Percentiles rank a stretch among this genome's conserved stretches.
Conservation (phyloP, 306 rosid species). For the Abrus pulchellus region DNA sequence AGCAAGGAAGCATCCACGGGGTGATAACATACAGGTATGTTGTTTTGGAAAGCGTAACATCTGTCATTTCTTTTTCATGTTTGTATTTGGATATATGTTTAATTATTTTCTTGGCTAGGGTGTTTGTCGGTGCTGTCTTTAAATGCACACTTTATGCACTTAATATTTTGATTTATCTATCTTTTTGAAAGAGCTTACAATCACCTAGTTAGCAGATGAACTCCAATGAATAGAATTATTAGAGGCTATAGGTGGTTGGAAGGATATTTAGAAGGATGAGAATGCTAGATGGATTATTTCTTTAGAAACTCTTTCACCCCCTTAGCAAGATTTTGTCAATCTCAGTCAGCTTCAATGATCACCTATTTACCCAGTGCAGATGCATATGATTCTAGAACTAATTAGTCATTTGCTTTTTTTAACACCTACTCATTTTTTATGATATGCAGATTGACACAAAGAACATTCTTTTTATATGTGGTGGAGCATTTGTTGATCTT, state of each 20-base stretch:
- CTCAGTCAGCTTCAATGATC: slow-evolving; percentile 17
- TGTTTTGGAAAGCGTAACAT: slow-evolving; percentile 7
- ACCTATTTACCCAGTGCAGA: slow-evolving; percentile 4
- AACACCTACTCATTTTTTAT: neutral
- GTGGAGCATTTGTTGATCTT: slow-evolving; percentile 92
- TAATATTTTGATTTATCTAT: neutral
- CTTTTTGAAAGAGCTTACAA: slow-evolving; percentile 9
- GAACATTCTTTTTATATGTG: slow-evolving; percentile 89
- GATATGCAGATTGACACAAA: slow-evolving; percentile 85
- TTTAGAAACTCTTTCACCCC: neutral
- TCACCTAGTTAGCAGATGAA: neutral
- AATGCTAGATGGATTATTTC: slow-evolving; percentile 13
- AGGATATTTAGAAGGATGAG: slow-evolving; percentile 28
- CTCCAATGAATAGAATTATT: neutral
- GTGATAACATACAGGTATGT: slow-evolving; percentile 87
- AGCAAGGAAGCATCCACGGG: slow-evolving; percentile 89
- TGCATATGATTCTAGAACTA: slow-evolving; percentile 35
- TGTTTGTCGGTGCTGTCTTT: neutral
- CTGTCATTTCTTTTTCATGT: slow-evolving; percentile 7
- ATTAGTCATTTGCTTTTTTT: slow-evolving; percentile 7
- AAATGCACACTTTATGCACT: slow-evolving; percentile 12
- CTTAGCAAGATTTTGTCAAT: slow-evolving; percentile 20
- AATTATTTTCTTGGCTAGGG: neutral
- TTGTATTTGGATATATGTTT: slow-evolving; percentile 10
- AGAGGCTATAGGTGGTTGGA: slow-evolving; percentile 3